Conservation (phyloP, 108 stramenopile genomes). For the Cyclotella distinguenda region DNA sequence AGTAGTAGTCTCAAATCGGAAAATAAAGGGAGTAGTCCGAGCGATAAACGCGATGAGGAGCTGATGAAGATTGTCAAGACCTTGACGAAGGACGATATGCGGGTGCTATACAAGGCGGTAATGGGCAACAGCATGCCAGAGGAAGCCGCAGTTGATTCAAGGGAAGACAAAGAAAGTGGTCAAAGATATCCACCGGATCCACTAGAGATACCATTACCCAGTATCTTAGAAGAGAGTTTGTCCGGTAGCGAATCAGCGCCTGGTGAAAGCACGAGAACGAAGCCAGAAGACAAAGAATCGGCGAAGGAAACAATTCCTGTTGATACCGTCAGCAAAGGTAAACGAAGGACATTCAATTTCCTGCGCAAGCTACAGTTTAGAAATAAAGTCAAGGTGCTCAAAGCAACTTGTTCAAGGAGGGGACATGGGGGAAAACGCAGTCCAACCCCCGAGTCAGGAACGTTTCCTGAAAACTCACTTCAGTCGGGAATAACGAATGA, state of each 20-base stretch:
- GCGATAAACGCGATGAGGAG: background rate
- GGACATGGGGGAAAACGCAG: background rate
- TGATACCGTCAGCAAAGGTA: background rate
- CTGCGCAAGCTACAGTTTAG: background rate
- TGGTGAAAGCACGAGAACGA: background rate
- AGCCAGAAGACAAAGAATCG: background rate
- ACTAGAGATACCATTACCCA: background rate
- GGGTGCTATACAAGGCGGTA: constrained; percentile 9
- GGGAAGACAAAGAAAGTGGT: background rate
- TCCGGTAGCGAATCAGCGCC: too few relatives aligned
- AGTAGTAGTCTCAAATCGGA: background rate
- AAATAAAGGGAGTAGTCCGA: background rate
- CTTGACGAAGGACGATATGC: constrained; percentile 9
- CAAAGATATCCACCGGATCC: background rate
- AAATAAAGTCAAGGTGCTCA: background rate
- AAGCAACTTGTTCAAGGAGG: background rate
- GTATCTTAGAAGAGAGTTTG: constrained; percentile 14
- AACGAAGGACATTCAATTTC: background rate
- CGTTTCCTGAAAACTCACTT: too few relatives aligned
- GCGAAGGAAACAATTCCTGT: background rate
- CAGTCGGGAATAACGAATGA: too few relatives aligned
- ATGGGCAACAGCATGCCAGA: constrained; percentile 12
- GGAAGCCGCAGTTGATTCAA: background rate
- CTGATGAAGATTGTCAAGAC: background rate
- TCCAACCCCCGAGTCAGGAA: background rate